A percentile compares a stretch with the other conserved stretches of the same genome.
Conservation (phyloP, 331 rosid species). For the Pyrus hybrid region DNA sequence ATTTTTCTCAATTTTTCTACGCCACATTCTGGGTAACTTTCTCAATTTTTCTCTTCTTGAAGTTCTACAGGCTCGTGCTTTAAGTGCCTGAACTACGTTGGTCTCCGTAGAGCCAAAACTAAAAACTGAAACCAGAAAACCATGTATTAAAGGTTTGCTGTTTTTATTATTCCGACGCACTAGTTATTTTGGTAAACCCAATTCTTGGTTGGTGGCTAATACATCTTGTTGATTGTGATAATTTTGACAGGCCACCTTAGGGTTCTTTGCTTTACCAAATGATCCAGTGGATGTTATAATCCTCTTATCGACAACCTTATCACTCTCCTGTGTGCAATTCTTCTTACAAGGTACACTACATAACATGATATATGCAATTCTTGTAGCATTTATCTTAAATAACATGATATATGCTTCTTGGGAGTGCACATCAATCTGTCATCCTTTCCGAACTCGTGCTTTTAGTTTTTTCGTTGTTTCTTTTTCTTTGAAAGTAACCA, state of each 20-base stretch:
- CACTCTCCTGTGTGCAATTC: slow-evolving; percentile 92
- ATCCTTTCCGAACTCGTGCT: background rate
- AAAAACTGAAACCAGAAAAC: slow-evolving; percentile 87
- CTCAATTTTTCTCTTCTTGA: background rate
- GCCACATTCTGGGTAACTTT: too few species aligned
- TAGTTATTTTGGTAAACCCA: background rate
- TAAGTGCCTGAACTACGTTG: slow-evolving; percentile 95
- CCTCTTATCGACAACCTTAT: slow-evolving; percentile 83
- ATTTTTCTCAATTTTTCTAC: too few species aligned
- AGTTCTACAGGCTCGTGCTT: slow-evolving; percentile 71
- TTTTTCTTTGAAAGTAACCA: background rate
- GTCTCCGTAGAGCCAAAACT: slow-evolving; percentile 96
- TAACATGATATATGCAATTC: background rate
- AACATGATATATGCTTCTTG: background rate
- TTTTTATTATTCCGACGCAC: background rate
- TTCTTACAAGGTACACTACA: slow-evolving; percentile 77
- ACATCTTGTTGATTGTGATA: background rate
- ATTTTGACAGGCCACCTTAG: slow-evolving; percentile 86
- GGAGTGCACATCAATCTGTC: background rate
- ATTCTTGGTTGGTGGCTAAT: background rate
- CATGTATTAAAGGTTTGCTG: slow-evolving; percentile 71
- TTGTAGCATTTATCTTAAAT: slow-evolving; percentile 29
- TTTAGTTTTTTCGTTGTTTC: background rate
- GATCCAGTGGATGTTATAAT: slow-evolving; percentile 76
- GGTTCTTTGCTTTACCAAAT: slow-evolving; percentile 92